Percentiles rank a stretch among this genome's conserved stretches.
Conservation (phyloP, 2,329 filamentous ascomycete genomes). For the Emergomyces africanus region DNA sequence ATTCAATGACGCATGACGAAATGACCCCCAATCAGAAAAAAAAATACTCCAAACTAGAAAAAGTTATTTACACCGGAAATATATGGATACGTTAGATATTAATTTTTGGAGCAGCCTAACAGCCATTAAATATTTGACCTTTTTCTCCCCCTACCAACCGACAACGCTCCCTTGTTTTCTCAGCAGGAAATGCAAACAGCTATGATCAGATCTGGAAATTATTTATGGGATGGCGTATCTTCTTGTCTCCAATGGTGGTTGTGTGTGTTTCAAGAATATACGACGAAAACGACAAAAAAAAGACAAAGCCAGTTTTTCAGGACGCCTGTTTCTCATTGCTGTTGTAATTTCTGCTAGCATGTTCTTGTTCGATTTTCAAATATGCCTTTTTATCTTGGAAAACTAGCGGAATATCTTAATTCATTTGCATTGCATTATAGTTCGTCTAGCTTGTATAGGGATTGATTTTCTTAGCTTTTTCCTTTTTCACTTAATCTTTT, state of each 20-base stretch:
- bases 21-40: conserved; percentile 22
- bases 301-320: neutral
- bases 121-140: conserved; percentile 12
- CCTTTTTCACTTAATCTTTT: neutral
- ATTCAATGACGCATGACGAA: conserved; percentile 37
- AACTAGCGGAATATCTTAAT: conserved; percentile 3
- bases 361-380: neutral
- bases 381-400: neutral
- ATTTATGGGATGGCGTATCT: neutral
- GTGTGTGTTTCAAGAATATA: neutral
- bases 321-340: neutral
- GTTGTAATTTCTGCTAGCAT: conserved; percentile 6
- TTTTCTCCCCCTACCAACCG: neutral
- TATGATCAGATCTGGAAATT: neutral
- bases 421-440: conserved; percentile 7
- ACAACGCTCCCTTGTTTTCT: neutral
- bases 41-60: conserved; percentile 17
- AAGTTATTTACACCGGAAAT: conserved; percentile 24
- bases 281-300: neutral
- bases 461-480: conserved; percentile 4
- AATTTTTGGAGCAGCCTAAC: conserved; percentile 28
- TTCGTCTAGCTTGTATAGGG: conserved; percentile 3
- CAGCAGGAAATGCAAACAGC: neutral
- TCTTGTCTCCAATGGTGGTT: neutral
- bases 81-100: conserved; percentile 28